phyloP scores from a whole-genome alignment of 2,329 filamentous ascomycete genomes.

The Colletotrichum trifolii region DNA sequence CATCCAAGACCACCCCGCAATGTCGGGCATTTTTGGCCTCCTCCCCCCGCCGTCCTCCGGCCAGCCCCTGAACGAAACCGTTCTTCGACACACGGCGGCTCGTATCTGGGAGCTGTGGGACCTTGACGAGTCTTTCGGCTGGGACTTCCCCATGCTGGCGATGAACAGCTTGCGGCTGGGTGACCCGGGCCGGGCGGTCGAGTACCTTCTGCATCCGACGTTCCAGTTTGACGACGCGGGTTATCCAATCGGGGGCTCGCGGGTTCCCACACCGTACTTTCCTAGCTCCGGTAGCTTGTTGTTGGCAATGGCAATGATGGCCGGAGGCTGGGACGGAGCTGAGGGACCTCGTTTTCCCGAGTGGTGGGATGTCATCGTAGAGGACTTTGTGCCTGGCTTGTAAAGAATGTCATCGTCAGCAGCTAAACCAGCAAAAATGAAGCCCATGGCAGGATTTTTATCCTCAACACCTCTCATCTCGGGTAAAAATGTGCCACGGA shows the following conservation, averaged over 20 bases:
- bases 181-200: conserved; percentile 50
- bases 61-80: conserved; percentile 46
- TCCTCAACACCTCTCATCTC: too few species aligned
- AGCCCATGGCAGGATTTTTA: too few species aligned
- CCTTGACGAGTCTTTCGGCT: conserved; percentile 53
- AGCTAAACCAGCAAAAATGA: too few species aligned
- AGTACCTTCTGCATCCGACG: conserved; percentile 59
- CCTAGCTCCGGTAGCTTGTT: conserved; percentile 61
- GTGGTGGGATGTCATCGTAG: conserved; percentile 58
- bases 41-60: conserved; percentile 52
- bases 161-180: conserved; percentile 57
- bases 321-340: conserved; percentile 64
- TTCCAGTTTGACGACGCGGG: conserved; percentile 68
- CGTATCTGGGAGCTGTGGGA: conserved; percentile 53
- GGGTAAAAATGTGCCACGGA: too few species aligned
- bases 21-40: conserved; percentile 56
- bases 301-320: conserved; percentile 66
- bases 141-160: conserved; percentile 58
- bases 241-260: conserved; percentile 62
- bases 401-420: background rate
- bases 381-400: conserved; percentile 53
- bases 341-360: conserved; percentile 59
- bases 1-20: conserved; percentile 55
- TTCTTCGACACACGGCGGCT: conserved; percentile 50
- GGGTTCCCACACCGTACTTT: conserved; percentile 69